Evolutionary conservation across 2,329 filamentous ascomycete genomes (phyloP), one percentile per base, ranked within the genome.

Genomic region (Aspergillus ochraceoroseus): DNA sequence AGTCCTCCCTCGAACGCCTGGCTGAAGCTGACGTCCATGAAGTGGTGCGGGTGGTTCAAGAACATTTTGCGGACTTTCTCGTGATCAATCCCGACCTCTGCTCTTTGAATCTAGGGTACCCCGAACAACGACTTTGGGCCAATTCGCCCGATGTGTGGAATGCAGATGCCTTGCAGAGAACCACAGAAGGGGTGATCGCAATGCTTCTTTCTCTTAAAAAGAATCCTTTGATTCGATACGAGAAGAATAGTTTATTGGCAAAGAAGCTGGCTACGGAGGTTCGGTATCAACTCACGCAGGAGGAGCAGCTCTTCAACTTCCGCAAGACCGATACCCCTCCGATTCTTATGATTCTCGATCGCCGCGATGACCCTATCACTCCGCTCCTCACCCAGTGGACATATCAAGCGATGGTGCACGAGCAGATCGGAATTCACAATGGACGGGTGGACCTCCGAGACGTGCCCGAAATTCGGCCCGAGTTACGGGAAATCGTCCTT

Each of bases 361-460:
- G 92, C 28, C 79, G 92, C 62, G 89, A 95, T 59, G 92, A 98
- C 57, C 90, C 92, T 0, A 85, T 96, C 35, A 98, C 92, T 3
- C 92, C 92, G 0, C 71, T 98, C 7, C 75, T 98, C 33, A 95
- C 88, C 2, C 92, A 98, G 62, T 98, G 92, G 92, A 98, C 92
- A 17, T 98, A 98, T 59, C 92, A 98, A 67, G 92, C 92, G n/a
- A 98, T 98, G 89, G 92, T 98, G 0, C 92, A 98, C 61, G 92
- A 98, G 58, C 70, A 96, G 2, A 73, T 98, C 8, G 92, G 92
- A 4, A 95, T 98, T 51, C 79, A 85, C 43, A 96, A 96, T 61
- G 92, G 92, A n/a, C 79, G 90, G 35, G 92, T 98, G 0, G 85
- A 95, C 58, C 72, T 98, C 22, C 84, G 83, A 47, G 78, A 86